Conservation (phyloP, 2,329 filamentous ascomycete species). For the Colletotrichum truncatum region DNA sequence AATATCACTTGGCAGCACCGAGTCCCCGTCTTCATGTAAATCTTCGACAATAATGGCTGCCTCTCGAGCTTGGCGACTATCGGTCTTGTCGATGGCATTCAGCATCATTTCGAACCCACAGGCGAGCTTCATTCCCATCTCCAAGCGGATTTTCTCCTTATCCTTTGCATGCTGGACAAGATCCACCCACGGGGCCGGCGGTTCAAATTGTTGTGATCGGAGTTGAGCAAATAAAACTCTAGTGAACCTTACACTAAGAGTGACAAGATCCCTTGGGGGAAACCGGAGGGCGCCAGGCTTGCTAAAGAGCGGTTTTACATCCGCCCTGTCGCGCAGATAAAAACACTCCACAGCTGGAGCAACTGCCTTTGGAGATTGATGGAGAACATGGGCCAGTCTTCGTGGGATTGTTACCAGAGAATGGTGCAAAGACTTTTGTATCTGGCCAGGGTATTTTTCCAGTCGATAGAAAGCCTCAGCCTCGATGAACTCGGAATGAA, state of each 20-base stretch:
- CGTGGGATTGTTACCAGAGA: slow-evolving; percentile 80
- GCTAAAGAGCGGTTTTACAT: slow-evolving; percentile 73
- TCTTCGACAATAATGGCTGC: slow-evolving; percentile 81
- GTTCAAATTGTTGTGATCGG: slow-evolving; percentile 82
- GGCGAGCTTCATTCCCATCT: slow-evolving; percentile 88
- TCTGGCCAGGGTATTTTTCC: slow-evolving; percentile 82
- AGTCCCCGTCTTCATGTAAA: slow-evolving; percentile 74
- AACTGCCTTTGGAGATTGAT: slow-evolving; percentile 78
- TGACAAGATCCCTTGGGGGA: slow-evolving; percentile 81
- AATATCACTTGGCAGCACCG: slow-evolving; percentile 71
- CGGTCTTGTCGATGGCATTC: slow-evolving; percentile 71
- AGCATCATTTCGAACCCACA: slow-evolving; percentile 92
- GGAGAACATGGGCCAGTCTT: slow-evolving; percentile 82
- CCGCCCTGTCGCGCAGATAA: slow-evolving; percentile 86
- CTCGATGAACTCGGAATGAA: slow-evolving; percentile 80
- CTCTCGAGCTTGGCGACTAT: slow-evolving; percentile 76
- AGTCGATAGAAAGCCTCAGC: slow-evolving; percentile 91
- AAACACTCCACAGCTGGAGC: slow-evolving; percentile 90
- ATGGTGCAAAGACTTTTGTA: slow-evolving; percentile 79
- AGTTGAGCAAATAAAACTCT: slow-evolving; percentile 92
- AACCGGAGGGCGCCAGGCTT: slow-evolving; percentile 68
- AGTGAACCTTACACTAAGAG: slow-evolving; percentile 82
- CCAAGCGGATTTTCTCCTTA: slow-evolving; percentile 53
- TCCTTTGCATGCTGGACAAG: slow-evolving; percentile 34
- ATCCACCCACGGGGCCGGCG: slow-evolving; percentile 63